phyloP scores from a whole-genome alignment of 495 filamentous ascomycete species.

The Aspergillus nidulans region DNA sequence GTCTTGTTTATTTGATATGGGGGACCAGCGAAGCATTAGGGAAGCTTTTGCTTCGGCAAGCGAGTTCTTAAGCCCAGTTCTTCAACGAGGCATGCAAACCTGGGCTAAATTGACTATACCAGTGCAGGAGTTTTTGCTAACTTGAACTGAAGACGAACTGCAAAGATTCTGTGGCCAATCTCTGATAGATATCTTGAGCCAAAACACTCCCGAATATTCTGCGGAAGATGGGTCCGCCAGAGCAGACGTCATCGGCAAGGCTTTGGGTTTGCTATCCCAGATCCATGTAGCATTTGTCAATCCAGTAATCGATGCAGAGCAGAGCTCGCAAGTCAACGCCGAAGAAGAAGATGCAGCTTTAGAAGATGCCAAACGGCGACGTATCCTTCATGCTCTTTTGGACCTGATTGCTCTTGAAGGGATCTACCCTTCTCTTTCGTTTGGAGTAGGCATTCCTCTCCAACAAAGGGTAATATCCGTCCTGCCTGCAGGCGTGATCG shows the following conservation, averaged over 20 bases:
- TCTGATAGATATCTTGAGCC: constrained; percentile 35
- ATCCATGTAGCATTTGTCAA: constrained; percentile 38
- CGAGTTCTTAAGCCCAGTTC: constrained; percentile 39
- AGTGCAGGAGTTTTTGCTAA: constrained; percentile 25
- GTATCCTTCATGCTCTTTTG: constrained; percentile 46
- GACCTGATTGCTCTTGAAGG: constrained; percentile 54
- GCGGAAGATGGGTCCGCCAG: constrained; percentile 13
- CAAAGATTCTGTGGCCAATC: constrained; percentile 32
- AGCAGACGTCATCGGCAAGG: constrained; percentile 28
- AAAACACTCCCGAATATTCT: neutral
- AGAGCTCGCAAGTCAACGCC: neutral
- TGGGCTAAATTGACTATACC: constrained; percentile 2
- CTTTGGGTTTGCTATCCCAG: constrained; percentile 32
- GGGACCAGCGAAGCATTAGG: constrained; percentile 15
- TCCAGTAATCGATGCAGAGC: constrained; percentile 18
- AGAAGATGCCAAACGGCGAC: constrained; percentile 43
- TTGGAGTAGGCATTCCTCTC: constrained; percentile 51
- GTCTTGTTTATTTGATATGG: constrained; percentile 25
- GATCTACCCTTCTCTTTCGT: constrained; percentile 51
- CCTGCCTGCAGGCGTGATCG: constrained; percentile 42
- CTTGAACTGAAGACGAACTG: constrained; percentile 34
- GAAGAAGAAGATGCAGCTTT: constrained; percentile 25
- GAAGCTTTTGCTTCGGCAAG: constrained; percentile 36
- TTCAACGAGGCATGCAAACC: constrained; percentile 39
- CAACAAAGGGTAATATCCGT: constrained; percentile 51